Percentiles rank a stretch among this genome's conserved stretches.
phyloP scores from a whole-genome alignment of 257 asterid genomes.

The Agastache rugosa region DNA sequence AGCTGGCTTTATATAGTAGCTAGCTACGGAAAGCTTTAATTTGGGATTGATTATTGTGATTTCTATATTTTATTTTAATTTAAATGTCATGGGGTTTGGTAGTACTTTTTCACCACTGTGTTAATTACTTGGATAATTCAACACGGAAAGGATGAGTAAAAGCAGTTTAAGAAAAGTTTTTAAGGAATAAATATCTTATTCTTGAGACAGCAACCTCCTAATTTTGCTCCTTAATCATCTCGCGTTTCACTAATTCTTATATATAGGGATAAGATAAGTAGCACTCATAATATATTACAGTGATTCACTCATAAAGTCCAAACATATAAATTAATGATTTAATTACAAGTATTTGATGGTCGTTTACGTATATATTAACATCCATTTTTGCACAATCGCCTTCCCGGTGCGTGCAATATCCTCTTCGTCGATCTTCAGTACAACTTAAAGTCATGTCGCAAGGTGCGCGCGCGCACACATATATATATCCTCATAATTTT shows the following conservation, averaged over 20 bases:
- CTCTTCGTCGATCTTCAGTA: too few species aligned
- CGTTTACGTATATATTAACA: too few species aligned
- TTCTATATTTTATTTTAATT: background rate
- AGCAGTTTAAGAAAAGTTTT: conserved; percentile 14
- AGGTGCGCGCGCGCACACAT: too few species aligned
- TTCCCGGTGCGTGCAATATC: too few species aligned
- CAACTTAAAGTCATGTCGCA: too few species aligned
- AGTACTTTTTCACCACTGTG: background rate
- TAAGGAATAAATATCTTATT: background rate
- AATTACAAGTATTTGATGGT: too few species aligned
- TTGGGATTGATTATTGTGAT: background rate
- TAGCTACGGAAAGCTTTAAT: background rate
- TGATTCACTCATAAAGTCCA: too few species aligned
- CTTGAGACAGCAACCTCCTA: conserved; percentile 32
- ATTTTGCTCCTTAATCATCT: conserved; percentile 29
- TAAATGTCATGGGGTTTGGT: background rate
- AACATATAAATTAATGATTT: too few species aligned
- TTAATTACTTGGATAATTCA: conserved; percentile 13
- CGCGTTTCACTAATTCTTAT: background rate
- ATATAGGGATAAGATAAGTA: too few species aligned
- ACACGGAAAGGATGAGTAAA: conserved; percentile 34
- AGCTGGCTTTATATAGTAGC: conserved; percentile 17
- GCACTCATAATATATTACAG: too few species aligned
- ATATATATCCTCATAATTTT: too few species aligned
- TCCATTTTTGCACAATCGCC: too few species aligned